Conservation (phyloP, 352 stramenopile genomes). For the Phytophthora agathidicida region DNA sequence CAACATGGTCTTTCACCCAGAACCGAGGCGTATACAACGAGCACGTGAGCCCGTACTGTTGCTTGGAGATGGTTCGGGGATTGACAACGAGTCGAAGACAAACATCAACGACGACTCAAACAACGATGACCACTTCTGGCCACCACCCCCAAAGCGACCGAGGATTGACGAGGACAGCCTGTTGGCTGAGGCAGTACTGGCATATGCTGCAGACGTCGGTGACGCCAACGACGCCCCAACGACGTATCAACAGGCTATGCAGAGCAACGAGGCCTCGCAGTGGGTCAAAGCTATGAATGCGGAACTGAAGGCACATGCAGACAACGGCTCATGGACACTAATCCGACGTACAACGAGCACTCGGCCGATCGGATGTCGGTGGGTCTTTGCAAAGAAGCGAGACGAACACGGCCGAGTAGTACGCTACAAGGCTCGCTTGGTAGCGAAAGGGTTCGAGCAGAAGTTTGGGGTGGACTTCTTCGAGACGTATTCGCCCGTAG, state of each 20-base stretch:
- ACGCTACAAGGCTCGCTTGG: conserved; percentile 37
- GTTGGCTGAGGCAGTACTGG: conserved; percentile 9
- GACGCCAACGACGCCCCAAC: background rate
- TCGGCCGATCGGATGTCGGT: conserved; percentile 36
- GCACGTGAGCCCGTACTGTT: no score
- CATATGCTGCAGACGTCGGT: conserved; percentile 9
- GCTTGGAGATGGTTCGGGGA: no score
- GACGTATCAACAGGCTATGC: conserved; percentile 7
- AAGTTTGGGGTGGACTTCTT: no score
- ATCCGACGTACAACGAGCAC: no score
- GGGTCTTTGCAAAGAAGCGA: conserved; percentile 44
- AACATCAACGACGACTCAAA: no score
- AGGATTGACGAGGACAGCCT: conserved; percentile 15
- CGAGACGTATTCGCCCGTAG: no score
- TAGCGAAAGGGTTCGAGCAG: conserved; percentile 42
- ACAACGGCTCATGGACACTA: background rate
- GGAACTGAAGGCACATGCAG: no score
- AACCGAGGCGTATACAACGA: no score
- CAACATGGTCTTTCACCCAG: no score
- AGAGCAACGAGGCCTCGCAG: conserved; percentile 4
- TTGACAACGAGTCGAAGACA: no score
- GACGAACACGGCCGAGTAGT: conserved; percentile 37
- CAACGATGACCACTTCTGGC: no score
- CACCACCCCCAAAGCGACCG: conserved; percentile 7
- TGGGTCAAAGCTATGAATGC: no score